These are phyloP conservation scores for Aspergillus candidus DNA, from an alignment of 2,329 filamentous ascomycete species.

Conservation along the genomic window DNA sequence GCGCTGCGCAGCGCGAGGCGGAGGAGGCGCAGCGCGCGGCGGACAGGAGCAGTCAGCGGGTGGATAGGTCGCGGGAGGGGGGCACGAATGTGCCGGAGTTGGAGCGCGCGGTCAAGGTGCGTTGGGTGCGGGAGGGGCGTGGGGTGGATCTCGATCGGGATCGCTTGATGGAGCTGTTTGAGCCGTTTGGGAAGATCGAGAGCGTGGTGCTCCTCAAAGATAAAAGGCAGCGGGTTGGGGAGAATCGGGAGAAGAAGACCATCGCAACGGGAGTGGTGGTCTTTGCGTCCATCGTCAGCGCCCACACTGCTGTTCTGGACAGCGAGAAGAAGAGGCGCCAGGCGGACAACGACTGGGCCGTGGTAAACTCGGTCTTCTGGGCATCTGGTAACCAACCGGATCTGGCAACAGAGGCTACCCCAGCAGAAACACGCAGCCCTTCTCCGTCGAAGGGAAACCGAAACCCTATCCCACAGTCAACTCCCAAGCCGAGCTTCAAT, in stretches of 20 bases:
- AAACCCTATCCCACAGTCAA: constrained; percentile 9
- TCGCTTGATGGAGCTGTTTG: constrained; percentile 43
- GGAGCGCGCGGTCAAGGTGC: constrained; percentile 54
- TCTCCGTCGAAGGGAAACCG: constrained; percentile 11
- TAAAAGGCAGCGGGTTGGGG: constrained; percentile 48
- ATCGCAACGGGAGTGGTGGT: constrained; percentile 51
- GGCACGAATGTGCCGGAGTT: constrained; percentile 45
- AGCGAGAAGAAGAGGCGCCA: constrained; percentile 33
- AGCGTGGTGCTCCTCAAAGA: constrained; percentile 51
- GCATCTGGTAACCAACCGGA: constrained; percentile 50
- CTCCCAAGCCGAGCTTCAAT: constrained; percentile 26
- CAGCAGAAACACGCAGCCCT: constrained; percentile 5
- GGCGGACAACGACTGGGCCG: constrained; percentile 39
- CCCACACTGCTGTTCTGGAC: constrained; percentile 52
- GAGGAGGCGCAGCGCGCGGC: constrained; percentile 38
- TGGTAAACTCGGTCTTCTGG: constrained; percentile 52
- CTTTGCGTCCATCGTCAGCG: constrained; percentile 52
- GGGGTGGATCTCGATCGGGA: constrained; percentile 45
- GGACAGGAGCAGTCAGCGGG: constrained; percentile 26
- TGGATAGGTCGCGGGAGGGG: constrained; percentile 32
- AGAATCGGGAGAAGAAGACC: constrained; percentile 46
- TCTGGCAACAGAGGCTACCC: constrained; percentile 17
- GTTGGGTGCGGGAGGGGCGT: constrained; percentile 47
- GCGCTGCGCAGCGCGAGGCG: constrained; percentile 33
- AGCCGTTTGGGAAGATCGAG: constrained; percentile 52